These are phyloP conservation scores for Lojkania enalia DNA, from an alignment of 2,329 filamentous ascomycete species.

Conservation along the genomic window DNA sequence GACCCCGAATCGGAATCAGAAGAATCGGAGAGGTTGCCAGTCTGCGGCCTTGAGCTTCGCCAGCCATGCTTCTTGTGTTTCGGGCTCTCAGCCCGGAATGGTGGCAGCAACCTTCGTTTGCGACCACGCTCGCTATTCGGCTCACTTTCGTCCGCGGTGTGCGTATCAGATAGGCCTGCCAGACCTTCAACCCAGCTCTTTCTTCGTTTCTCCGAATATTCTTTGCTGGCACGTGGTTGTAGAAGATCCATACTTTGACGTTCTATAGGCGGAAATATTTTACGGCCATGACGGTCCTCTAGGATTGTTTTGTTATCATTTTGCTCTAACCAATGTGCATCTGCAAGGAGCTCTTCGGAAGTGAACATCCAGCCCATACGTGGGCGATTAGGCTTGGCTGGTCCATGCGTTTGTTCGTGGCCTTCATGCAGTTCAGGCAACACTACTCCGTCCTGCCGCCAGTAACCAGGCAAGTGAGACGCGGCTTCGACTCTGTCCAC, in stretches of 20 bases:
- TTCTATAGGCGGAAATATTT: slow-evolving; percentile 60
- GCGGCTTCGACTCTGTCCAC: slow-evolving; percentile 67
- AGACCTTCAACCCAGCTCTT: slow-evolving; percentile 39
- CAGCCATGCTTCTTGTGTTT: slow-evolving; percentile 35
- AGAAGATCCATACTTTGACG: slow-evolving; percentile 30
- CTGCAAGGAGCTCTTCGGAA: slow-evolving; percentile 84
- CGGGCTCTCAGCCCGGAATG: slow-evolving; percentile 39
- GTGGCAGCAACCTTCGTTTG: slow-evolving; percentile 37
- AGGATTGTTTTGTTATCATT: slow-evolving; percentile 77
- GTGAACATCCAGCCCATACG: slow-evolving; percentile 83
- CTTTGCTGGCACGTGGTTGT: slow-evolving; percentile 37
- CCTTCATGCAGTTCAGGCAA: slow-evolving; percentile 38
- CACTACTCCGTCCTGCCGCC: slow-evolving; percentile 38
- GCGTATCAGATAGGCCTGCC: slow-evolving; percentile 29
- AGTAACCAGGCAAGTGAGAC: slow-evolving; percentile 44
- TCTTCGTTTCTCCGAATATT: slow-evolving; percentile 37
- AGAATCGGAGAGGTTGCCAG: slow-evolving; percentile 33
- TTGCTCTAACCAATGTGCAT: slow-evolving; percentile 88
- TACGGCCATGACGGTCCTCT: slow-evolving; percentile 75
- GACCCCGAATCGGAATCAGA: slow-evolving; percentile 53
- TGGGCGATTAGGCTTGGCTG: slow-evolving; percentile 67
- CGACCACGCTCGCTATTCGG: slow-evolving; percentile 42
- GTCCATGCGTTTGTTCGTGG: slow-evolving; percentile 24
- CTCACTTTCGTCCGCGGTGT: slow-evolving; percentile 43
- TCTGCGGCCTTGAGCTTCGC: slow-evolving; percentile 31